Conservation (phyloP, 2,329 filamentous ascomycete genomes). For the Gaeumannomyces tritici region DNA sequence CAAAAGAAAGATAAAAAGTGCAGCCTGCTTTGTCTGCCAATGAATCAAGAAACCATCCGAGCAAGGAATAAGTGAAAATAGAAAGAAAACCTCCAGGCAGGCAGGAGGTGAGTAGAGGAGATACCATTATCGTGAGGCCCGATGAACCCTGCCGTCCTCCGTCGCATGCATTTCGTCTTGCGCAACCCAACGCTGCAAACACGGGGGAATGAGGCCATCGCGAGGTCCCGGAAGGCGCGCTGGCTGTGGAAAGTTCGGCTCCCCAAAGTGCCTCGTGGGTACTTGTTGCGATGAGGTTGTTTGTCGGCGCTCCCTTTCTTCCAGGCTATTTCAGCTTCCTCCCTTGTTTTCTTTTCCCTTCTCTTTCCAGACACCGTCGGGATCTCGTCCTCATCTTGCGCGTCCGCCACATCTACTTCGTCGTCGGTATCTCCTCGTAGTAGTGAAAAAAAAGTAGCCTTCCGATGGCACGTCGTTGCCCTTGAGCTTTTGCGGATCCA, state of each 20-base stretch:
- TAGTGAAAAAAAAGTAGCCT: not conserved
- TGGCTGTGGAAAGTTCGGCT: not conserved
- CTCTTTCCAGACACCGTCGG: not conserved
- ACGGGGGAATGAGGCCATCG: not conserved
- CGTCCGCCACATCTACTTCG: not conserved
- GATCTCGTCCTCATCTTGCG: not conserved
- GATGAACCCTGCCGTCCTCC: not conserved
- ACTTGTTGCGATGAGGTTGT: not conserved
- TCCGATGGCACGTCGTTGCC: not conserved
- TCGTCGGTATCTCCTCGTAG: not conserved
- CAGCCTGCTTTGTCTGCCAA: not conserved
- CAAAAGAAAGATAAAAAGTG: not conserved
- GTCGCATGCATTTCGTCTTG: not conserved
- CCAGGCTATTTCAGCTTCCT: not conserved
- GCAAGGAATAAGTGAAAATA: conserved; percentile 15
- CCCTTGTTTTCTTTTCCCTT: not conserved
- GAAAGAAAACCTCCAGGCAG: conserved; percentile 9
- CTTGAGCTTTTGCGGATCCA: not conserved
- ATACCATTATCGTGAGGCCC: conserved; percentile 13
- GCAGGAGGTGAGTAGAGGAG: conserved; percentile 4
- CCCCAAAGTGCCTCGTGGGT: not conserved
- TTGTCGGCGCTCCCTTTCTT: not conserved
- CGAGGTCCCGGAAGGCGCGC: not conserved
- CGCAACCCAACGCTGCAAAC: not conserved
- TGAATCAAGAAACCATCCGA: not conserved